Evolutionary conservation across 345 rosid species (phyloP).

Genomic region (Pelargonium nanum): DNA sequence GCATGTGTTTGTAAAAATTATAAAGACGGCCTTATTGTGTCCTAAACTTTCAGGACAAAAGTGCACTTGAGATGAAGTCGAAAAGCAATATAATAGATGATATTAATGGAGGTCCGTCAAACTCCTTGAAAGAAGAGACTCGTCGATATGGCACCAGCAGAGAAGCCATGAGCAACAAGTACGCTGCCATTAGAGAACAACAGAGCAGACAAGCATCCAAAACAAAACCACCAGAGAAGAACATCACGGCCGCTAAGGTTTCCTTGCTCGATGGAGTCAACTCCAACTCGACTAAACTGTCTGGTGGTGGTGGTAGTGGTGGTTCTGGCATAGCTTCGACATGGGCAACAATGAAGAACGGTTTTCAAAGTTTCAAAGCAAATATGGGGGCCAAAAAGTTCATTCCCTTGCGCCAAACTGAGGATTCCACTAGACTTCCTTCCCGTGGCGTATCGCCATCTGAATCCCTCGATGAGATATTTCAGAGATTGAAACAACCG

Average conservation of each 20-base stretch:
- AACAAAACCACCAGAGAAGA: conserved; percentile 40
- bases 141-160: conserved; percentile 53
- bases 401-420: conserved; percentile 50
- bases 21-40: no score
- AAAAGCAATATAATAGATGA: conserved; percentile 30
- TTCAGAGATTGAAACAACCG: conserved; percentile 75
- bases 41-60: conserved; percentile 59
- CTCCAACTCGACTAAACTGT: no score
- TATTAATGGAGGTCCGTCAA: conserved; percentile 35
- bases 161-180: conserved; percentile 80
- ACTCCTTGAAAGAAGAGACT: conserved; percentile 40
- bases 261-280: conserved; percentile 54
- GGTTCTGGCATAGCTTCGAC: conserved; percentile 51
- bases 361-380: conserved; percentile 77
- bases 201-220: conserved; percentile 45
- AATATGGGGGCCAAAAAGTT: conserved; percentile 60
- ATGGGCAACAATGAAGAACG: conserved; percentile 81
- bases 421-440: conserved; percentile 24
- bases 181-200: conserved; percentile 78
- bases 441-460: conserved; percentile 28
- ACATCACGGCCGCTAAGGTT: conserved; percentile 63
- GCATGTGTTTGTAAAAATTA: no score
- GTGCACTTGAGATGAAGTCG: conserved; percentile 60
- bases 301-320: conserved; percentile 22
- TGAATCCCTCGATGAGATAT: conserved; percentile 76